Percentiles rank a stretch among this genome's conserved stretches.
phyloP scores from a whole-genome alignment of 306 rosid species.

The Datisca glomerata region DNA sequence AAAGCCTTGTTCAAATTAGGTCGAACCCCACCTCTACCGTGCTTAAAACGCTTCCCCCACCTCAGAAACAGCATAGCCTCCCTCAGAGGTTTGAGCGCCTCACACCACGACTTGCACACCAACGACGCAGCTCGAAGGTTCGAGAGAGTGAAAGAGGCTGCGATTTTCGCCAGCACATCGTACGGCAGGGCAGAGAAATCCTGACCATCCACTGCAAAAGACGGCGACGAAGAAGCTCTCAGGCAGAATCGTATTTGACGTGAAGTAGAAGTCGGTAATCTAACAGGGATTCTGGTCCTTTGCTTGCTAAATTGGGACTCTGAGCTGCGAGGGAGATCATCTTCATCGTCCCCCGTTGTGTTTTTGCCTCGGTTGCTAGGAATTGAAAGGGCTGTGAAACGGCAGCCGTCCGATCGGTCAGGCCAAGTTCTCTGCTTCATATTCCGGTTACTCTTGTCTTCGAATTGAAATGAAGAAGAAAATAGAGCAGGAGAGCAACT shows the following conservation, averaged over 20 bases:
- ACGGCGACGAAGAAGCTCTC: slow-evolving; percentile 2
- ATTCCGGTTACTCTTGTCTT: neutral
- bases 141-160: slow-evolving; percentile 40
- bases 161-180: slow-evolving; percentile 49
- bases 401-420: slow-evolving; percentile 22
- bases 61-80: slow-evolving; percentile 51
- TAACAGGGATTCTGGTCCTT: neutral
- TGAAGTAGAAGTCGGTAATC: neutral
- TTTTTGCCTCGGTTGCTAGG: slow-evolving; percentile 1
- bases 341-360: neutral
- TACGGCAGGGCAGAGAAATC: slow-evolving; percentile 62
- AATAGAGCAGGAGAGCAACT: too few relatives aligned
- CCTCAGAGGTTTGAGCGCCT: slow-evolving; percentile 56
- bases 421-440: slow-evolving; percentile 55
- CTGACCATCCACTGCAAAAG: neutral
- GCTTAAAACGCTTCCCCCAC: slow-evolving; percentile 83
- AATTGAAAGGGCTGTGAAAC: slow-evolving; percentile 31
- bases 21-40: slow-evolving; percentile 44
- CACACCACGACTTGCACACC: slow-evolving; percentile 70
- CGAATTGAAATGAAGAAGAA: too few relatives aligned
- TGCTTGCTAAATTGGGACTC: slow-evolving; percentile 2
- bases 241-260: slow-evolving; percentile 15
- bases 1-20: slow-evolving; percentile 50
- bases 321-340: neutral
- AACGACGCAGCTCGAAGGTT: slow-evolving; percentile 49